A percentile compares a stretch with the other conserved stretches of the same genome.
Evolutionary conservation across 179 eudicot species (phyloP).

Genomic region (Drosera spatulata): DNA sequence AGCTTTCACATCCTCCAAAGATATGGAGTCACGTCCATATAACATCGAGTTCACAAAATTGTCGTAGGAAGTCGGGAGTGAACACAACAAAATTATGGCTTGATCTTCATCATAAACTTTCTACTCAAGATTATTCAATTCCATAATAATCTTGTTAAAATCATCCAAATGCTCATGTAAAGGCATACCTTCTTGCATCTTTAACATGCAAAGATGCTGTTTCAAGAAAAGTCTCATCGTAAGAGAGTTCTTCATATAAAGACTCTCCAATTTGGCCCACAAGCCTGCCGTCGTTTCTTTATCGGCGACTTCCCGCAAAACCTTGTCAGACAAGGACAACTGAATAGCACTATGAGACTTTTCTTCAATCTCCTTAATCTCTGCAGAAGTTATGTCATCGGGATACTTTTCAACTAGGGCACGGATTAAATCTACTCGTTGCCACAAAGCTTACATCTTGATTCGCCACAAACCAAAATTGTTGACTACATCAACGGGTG

Average conservation of each 20-base stretch:
- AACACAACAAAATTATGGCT: neutral
- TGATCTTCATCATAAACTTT: constrained; percentile 1
- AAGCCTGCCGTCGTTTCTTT: neutral
- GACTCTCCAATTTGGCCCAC: neutral
- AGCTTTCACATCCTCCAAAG: neutral
- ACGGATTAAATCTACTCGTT: neutral
- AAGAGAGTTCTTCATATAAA: neutral
- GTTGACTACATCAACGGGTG: neutral
- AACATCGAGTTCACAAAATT: neutral
- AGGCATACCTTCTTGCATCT: neutral
- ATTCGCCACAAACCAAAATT: neutral
- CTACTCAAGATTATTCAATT: neutral
- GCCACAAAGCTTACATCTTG: neutral
- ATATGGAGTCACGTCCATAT: neutral
- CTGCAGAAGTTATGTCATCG: neutral
- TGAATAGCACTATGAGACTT: neutral
- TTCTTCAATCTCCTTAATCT: neutral
- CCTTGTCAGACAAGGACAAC: neutral
- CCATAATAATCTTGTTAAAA: neutral
- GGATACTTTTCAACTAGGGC: neutral
- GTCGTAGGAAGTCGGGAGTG: neutral
- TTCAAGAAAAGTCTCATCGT: neutral
- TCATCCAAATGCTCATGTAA: neutral
- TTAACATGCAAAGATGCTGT: neutral
- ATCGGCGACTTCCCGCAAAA: neutral